These are phyloP conservation scores for Colletotrichum costaricense DNA, from an alignment of 2,329 filamentous ascomycete species.

Conservation along the genomic window DNA sequence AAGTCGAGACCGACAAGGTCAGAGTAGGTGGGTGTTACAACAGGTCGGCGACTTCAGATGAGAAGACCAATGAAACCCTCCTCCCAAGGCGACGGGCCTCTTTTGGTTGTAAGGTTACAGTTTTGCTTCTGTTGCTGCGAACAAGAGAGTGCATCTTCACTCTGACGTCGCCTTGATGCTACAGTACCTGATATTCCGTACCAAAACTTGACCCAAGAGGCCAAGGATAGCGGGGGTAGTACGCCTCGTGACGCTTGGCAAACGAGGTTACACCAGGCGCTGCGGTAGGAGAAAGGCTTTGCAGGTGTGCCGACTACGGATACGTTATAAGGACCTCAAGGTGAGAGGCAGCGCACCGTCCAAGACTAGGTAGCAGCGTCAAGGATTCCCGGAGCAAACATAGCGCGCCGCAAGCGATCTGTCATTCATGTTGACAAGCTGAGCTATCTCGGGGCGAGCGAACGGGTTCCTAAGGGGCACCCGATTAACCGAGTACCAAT, in stretches of 20 bases:
- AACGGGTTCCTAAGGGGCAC: slow-evolving; percentile 16
- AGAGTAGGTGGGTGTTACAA: not conserved
- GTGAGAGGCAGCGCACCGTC: not conserved
- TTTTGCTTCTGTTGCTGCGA: not conserved
- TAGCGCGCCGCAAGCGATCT: not conserved
- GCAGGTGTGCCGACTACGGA: not conserved
- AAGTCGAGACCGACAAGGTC: not conserved
- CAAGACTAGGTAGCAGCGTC: not conserved
- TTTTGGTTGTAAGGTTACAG: not conserved
- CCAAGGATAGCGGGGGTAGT: not conserved
- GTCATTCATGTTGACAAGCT: slow-evolving; percentile 13
- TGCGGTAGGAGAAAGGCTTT: not conserved
- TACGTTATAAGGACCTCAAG: not conserved
- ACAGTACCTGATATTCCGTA: not conserved
- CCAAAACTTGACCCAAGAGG: not conserved
- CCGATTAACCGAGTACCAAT: not conserved
- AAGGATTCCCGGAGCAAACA: slow-evolving; percentile 5
- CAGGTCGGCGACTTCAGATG: slow-evolving; percentile 11
- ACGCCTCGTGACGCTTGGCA: not conserved
- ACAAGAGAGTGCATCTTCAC: not conserved
- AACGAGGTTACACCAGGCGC: not conserved
- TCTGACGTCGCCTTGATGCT: not conserved
- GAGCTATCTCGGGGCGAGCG: not conserved
- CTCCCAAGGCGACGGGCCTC: not conserved
- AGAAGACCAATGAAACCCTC: not conserved